phyloP scores from a whole-genome alignment of 2,329 filamentous ascomycete genomes.

The Ceratocystis albifundus region DNA sequence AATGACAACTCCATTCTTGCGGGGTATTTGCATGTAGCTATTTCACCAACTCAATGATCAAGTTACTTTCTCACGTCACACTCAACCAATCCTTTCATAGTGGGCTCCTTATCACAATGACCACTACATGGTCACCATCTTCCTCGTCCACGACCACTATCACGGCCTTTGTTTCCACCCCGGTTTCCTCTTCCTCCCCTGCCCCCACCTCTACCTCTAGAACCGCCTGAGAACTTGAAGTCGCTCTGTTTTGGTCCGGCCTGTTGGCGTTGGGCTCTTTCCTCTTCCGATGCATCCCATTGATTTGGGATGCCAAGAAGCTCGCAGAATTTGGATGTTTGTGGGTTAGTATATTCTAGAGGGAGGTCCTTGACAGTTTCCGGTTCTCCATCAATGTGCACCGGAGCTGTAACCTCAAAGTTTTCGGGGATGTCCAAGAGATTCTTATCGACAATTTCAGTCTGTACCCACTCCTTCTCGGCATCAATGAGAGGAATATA shows the following conservation, averaged over 20 bases:
- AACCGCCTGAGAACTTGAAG: constrained; percentile 29
- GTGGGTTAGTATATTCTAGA: constrained; percentile 72
- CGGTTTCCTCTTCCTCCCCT: constrained; percentile 31
- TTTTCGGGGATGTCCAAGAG: constrained; percentile 63
- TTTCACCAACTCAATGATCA: background rate
- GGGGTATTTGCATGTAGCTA: too few relatives aligned
- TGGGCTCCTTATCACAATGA: background rate
- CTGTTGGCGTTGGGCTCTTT: constrained; percentile 52
- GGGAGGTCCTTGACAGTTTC: constrained; percentile 53
- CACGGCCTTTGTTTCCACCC: constrained; percentile 27
- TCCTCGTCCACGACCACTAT: constrained; percentile 22
- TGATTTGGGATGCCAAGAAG: constrained; percentile 66
- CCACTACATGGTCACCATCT: background rate
- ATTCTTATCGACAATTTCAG: constrained; percentile 53
- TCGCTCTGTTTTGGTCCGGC: constrained; percentile 26
- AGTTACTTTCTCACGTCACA: background rate
- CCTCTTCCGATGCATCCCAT: constrained; percentile 60
- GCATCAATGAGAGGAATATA: constrained; percentile 58
- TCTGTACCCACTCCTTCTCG: constrained; percentile 68
- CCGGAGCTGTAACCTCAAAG: constrained; percentile 64
- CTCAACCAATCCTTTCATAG: background rate
- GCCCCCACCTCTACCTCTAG: constrained; percentile 32
- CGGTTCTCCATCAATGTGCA: constrained; percentile 48
- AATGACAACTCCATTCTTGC: background rate
- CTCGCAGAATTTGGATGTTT: constrained; percentile 71